phyloP scores from a whole-genome alignment of 2,329 filamentous ascomycete genomes.

The Fusarium phyllophilum region DNA sequence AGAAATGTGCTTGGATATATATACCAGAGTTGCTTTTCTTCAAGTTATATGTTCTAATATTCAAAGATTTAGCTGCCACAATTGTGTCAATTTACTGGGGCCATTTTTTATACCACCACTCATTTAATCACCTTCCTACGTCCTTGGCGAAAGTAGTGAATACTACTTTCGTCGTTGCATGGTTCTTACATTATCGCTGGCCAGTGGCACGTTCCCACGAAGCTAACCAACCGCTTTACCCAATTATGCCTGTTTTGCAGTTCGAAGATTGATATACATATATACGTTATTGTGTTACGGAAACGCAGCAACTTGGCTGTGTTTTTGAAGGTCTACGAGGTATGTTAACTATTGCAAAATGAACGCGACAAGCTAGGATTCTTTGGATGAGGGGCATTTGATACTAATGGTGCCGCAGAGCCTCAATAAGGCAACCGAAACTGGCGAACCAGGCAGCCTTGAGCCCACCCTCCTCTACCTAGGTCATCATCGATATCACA shows the following conservation, averaged over 20 bases:
- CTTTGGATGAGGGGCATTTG: not conserved
- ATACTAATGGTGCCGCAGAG: conserved; percentile 5
- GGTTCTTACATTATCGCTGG: not conserved
- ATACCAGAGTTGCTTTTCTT: not conserved
- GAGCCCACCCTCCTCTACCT: not conserved
- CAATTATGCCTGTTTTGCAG: not conserved
- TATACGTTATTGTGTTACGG: not conserved
- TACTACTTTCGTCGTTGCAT: not conserved
- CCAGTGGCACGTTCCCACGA: conserved; percentile 4
- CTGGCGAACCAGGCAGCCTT: conserved; percentile 11
- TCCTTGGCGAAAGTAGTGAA: not conserved
- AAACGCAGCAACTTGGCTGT: not conserved
- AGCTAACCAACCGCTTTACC: not conserved
- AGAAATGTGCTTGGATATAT: not conserved
- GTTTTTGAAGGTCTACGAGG: not conserved
- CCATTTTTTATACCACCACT: not conserved
- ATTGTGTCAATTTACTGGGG: not conserved
- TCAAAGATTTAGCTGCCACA: not conserved
- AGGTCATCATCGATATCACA: not conserved
- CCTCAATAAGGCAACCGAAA: not conserved
- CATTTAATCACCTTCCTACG: not conserved
- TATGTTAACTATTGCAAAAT: not conserved
- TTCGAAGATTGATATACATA: not conserved
- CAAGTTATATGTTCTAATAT: not conserved
- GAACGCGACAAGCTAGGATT: not conserved